Evolutionary conservation across 83 land plant species (phyloP).

Genomic region (Picea abies): DNA sequence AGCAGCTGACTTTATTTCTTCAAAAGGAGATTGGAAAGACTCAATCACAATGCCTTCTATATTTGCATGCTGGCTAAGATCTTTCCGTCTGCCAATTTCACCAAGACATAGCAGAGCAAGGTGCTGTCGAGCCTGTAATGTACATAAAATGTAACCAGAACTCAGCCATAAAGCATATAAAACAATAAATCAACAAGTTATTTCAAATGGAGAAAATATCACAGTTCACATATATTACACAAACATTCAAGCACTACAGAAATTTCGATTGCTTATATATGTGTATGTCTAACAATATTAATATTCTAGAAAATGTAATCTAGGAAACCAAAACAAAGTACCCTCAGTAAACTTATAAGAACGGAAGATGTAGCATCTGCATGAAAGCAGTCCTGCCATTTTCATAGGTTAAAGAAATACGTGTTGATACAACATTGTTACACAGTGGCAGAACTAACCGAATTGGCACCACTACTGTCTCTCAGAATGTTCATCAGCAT

Average conservation of each 20-base stretch:
- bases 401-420: no score
- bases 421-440: background rate
- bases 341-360: background rate
- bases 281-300: background rate
- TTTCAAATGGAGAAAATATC: no score
- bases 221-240: no score
- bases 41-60: conserved; percentile 90
- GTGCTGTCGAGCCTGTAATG: conserved; percentile 65
- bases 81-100: conserved; percentile 96
- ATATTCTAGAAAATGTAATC: background rate
- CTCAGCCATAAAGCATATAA: background rate
- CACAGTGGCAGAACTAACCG: conserved; percentile 44
- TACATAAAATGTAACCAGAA: conserved; percentile 5
- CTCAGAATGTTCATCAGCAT: conserved; percentile 81
- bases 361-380: no score
- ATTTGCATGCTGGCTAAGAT: conserved; percentile 75
- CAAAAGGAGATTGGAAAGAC: conserved; percentile 98
- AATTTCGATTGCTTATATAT: background rate
- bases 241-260: background rate
- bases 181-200: no score
- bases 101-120: conserved; percentile 92
- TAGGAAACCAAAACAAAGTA: background rate
- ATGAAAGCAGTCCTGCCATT: no score
- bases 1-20: conserved; percentile 99
- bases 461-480: conserved; percentile 58